phyloP scores from a whole-genome alignment of 257 asterid genomes.

The Gentiana dahurica region DNA sequence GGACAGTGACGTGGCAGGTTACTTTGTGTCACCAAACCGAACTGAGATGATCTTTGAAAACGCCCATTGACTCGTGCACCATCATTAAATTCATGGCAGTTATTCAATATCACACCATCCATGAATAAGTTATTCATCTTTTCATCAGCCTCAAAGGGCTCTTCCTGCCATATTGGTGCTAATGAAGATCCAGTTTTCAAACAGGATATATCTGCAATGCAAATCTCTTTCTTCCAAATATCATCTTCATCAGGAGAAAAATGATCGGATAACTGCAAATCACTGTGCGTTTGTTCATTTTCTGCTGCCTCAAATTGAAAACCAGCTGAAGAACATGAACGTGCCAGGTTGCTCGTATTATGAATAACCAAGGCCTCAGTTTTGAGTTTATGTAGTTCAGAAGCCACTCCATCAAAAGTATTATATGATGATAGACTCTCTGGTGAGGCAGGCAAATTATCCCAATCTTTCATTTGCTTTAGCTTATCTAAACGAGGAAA shows the following conservation, averaged over 20 bases:
- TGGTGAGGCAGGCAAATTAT: slow-evolving; percentile 23
- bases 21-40: slow-evolving; percentile 35
- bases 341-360: slow-evolving; percentile 28
- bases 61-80: slow-evolving; percentile 21
- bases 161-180: slow-evolving; percentile 28
- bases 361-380: slow-evolving; percentile 20
- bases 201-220: slow-evolving; percentile 22
- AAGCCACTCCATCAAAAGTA: slow-evolving; percentile 18
- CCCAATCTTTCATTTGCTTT: slow-evolving; percentile 29
- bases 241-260: slow-evolving; percentile 22
- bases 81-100: slow-evolving; percentile 25
- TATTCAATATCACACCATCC: slow-evolving; percentile 16
- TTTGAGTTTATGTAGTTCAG: slow-evolving; percentile 21
- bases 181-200: slow-evolving; percentile 17
- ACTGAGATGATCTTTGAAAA: slow-evolving; percentile 27
- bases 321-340: slow-evolving; percentile 27
- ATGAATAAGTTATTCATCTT: slow-evolving; percentile 15
- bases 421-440: slow-evolving; percentile 19
- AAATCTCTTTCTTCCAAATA: slow-evolving; percentile 15
- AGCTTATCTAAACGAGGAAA: slow-evolving; percentile 23
- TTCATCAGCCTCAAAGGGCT: slow-evolving; percentile 21
- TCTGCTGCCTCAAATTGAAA: slow-evolving; percentile 11
- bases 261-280: slow-evolving; percentile 19
- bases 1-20: slow-evolving; percentile 24
- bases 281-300: slow-evolving; percentile 13